Conservation (phyloP, 2,329 filamentous ascomycete species). For the Fusarium oxysporum region DNA sequence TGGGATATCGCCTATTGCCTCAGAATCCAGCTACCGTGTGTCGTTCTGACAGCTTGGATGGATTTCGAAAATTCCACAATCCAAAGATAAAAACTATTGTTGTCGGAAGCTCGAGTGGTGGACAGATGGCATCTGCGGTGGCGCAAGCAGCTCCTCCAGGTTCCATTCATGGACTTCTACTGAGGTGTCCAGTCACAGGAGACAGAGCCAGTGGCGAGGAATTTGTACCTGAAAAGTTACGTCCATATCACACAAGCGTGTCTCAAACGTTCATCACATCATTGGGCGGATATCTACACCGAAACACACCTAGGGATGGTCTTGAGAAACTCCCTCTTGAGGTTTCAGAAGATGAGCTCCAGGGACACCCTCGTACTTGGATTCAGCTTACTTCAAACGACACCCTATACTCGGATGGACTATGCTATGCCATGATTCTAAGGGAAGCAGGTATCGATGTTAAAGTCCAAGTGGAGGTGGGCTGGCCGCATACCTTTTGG, state of each 20-base stretch:
- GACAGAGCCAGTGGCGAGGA: slow-evolving; percentile 54
- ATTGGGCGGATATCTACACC: slow-evolving; percentile 49
- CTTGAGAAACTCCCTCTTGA: slow-evolving; percentile 58
- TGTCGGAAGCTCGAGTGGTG: slow-evolving; percentile 61
- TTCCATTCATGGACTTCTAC: slow-evolving; percentile 54
- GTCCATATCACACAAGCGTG: slow-evolving; percentile 54
- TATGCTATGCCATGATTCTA: slow-evolving; percentile 61
- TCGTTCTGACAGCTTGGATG: slow-evolving; percentile 56
- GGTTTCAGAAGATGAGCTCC: slow-evolving; percentile 45
- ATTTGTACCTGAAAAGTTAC: slow-evolving; percentile 53
- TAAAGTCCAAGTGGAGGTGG: slow-evolving; percentile 55
- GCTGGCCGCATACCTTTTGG: slow-evolving; percentile 67
- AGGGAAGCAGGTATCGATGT: slow-evolving; percentile 54
- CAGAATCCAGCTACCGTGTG: slow-evolving; percentile 53
- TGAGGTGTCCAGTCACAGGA: slow-evolving; percentile 62
- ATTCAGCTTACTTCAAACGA: slow-evolving; percentile 64
- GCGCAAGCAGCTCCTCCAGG: slow-evolving; percentile 48
- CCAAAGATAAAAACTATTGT: slow-evolving; percentile 48
- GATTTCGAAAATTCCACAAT: slow-evolving; percentile 43
- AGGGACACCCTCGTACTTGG: slow-evolving; percentile 56
- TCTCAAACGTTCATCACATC: slow-evolving; percentile 53
- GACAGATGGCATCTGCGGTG: slow-evolving; percentile 59
- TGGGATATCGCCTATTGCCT: slow-evolving; percentile 61
- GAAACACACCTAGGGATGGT: slow-evolving; percentile 54
- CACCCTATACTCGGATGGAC: slow-evolving; percentile 62